A percentile compares a stretch with the other conserved stretches of the same genome.
These are phyloP conservation scores for Salisapilia sapeloensis DNA, from an alignment of 352 stramenopile genomes.

Conservation along the genomic window DNA sequence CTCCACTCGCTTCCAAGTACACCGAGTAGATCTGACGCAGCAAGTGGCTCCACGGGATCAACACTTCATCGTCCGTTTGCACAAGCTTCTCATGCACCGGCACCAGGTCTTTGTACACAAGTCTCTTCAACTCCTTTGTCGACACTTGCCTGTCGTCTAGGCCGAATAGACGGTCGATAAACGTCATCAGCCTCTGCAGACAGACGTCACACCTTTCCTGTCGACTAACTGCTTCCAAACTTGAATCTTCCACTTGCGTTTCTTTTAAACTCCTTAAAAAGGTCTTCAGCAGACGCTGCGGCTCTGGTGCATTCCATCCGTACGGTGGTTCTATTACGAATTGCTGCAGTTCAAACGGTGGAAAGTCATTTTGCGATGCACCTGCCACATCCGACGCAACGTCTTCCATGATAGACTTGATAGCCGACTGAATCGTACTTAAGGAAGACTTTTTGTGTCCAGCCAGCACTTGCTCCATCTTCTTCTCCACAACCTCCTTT, in stretches of 20 bases:
- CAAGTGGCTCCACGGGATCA: no score
- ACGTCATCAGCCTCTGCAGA: conserved; percentile 27
- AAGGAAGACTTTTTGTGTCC: no score
- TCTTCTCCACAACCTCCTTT: no score
- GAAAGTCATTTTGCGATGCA: conserved; percentile 2
- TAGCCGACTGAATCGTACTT: no score
- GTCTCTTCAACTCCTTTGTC: conserved; percentile 42
- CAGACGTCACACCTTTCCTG: conserved; percentile 29
- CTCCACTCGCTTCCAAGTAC: no score
- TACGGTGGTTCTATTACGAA: conserved; percentile 8
- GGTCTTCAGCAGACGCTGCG: conserved; percentile 8
- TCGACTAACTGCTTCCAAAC: conserved; percentile 3
- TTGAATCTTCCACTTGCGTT: conserved; percentile 1
- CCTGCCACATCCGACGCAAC: no score
- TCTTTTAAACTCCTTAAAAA: no score
- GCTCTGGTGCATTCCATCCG: conserved; percentile 21
- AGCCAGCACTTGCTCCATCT: no score
- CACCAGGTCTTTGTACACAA: conserved; percentile 25
- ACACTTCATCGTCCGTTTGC: no score
- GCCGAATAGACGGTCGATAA: conserved; percentile 38
- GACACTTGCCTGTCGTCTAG: conserved; percentile 10
- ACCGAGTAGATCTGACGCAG: no score
- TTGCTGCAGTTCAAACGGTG: conserved; percentile 25
- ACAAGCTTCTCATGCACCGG: conserved; percentile 26
- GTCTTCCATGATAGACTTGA: no score